Evolutionary conservation across 192 early-diverging fungal genomes (phyloP).

Genomic region (Coemansia umbellata): DNA sequence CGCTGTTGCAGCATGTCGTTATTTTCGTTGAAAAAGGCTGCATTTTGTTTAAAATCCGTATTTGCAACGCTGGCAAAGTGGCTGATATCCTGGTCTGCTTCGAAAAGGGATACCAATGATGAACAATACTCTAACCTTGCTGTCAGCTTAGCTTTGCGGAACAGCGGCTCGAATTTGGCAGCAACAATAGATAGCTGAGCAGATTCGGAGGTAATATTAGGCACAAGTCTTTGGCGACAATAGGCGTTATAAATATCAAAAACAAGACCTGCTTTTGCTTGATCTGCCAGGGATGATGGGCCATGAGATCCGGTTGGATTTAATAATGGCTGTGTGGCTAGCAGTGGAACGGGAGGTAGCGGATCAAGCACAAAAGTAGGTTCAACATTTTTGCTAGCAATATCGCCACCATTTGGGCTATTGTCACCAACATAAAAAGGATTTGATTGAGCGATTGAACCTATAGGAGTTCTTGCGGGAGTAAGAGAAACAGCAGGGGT

Average conservation of each 20-base stretch:
- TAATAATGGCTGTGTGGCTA: neutral
- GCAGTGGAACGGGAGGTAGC: constrained; percentile 18
- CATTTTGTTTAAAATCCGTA: constrained; percentile 5
- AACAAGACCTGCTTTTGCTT: constrained; percentile 39
- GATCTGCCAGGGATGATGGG: constrained; percentile 14
- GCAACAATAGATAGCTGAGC: constrained; percentile 9
- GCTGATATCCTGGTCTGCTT: constrained; percentile 37
- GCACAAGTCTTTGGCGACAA: constrained; percentile 17
- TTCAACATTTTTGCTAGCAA: neutral
- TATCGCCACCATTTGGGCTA: neutral
- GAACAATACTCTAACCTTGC: constrained; percentile 45
- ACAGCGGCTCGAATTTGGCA: constrained; percentile 28
- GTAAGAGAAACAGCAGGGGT: neutral
- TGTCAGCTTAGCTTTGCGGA: constrained; percentile 31
- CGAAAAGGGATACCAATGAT: constrained; percentile 32
- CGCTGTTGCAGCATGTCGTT: constrained; percentile 17
- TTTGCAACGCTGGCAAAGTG: constrained; percentile 4
- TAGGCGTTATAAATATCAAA: constrained; percentile 28
- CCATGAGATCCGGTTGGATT: neutral
- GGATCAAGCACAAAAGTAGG: constrained; percentile 21
- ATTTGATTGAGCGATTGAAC: neutral
- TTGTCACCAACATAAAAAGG: neutral
- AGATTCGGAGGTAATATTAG: neutral
- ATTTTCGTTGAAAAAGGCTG: constrained; percentile 25
- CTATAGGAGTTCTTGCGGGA: neutral